Conservation (phyloP, 164 flowering plant species). For the Litsea cubeba region DNA sequence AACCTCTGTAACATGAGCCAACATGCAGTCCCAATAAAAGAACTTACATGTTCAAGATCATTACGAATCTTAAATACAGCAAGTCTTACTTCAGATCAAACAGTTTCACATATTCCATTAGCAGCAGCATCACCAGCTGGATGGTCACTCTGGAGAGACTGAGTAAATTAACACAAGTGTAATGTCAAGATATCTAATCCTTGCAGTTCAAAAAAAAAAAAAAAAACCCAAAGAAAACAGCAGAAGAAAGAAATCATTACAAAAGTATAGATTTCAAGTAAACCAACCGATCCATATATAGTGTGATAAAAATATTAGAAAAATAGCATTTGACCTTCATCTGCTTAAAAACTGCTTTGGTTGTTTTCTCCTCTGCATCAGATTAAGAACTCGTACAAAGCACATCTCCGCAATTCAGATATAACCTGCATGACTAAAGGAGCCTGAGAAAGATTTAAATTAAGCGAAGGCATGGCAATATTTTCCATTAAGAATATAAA, state of each 20-base stretch:
- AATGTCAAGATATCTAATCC: constrained; percentile 6
- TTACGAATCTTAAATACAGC: constrained; percentile 57
- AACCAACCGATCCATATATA: too few relatives aligned
- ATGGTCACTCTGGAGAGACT: constrained; percentile 30
- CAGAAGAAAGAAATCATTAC: too few relatives aligned
- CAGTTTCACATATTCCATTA: constrained; percentile 51
- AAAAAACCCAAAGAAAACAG: too few relatives aligned
- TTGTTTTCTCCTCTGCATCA: constrained; percentile 68
- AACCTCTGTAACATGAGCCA: too few relatives aligned
- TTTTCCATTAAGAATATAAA: not conserved
- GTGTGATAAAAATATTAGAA: not conserved
- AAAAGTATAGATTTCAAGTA: too few relatives aligned
- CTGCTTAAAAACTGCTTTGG: constrained; percentile 49
- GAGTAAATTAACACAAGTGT: constrained; percentile 2
- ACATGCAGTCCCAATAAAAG: not conserved
- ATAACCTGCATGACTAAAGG: constrained; percentile 25
- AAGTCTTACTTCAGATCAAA: constrained; percentile 58
- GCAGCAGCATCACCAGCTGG: constrained; percentile 21
- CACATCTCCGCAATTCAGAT: constrained; percentile 44
- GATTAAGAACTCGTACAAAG: constrained; percentile 39
- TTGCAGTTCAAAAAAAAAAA: too few relatives aligned
- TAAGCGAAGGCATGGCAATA: not conserved
- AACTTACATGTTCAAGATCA: constrained; percentile 51
- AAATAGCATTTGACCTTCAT: constrained; percentile 33
- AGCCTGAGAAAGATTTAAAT: not conserved